Evolutionary conservation across 148 eudicot genomes (phyloP).

Genomic region (Persicaria tinctoria): DNA sequence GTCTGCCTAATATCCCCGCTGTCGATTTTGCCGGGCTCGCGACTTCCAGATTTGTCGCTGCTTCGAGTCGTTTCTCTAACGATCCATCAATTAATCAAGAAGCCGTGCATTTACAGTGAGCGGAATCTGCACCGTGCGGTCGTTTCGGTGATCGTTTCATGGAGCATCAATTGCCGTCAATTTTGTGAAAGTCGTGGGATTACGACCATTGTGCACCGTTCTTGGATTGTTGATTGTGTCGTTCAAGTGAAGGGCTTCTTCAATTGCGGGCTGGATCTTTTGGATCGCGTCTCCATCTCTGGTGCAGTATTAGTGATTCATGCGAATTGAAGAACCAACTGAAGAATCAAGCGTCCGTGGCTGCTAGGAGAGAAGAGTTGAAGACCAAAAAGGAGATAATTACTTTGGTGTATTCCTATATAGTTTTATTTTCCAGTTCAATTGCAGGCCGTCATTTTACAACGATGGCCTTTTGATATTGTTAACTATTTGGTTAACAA

Average conservation of each 20-base stretch:
- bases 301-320: not conserved
- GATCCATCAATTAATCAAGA: not conserved
- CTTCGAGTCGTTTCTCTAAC: not conserved
- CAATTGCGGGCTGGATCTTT: not conserved
- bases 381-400: constrained; percentile 8
- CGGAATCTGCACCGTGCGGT: not conserved
- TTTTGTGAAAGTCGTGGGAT: not conserved
- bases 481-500: constrained; percentile 10
- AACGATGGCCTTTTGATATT: constrained; percentile 21
- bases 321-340: not conserved
- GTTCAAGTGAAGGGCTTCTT: constrained; percentile 6
- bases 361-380: constrained; percentile 3
- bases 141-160: not conserved
- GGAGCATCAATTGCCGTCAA: constrained; percentile 1
- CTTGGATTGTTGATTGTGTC: not conserved
- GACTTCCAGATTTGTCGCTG: not conserved
- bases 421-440: constrained; percentile 11
- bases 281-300: not conserved
- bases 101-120: not conserved
- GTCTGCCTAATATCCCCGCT: not conserved
- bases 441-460: constrained; percentile 14
- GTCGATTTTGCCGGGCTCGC: not conserved
- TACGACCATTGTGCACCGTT: not conserved
- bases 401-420: not conserved
- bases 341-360: constrained; percentile 4